Conservation (phyloP, 257 asterid genomes). For the Paraleonurus japonicus region DNA sequence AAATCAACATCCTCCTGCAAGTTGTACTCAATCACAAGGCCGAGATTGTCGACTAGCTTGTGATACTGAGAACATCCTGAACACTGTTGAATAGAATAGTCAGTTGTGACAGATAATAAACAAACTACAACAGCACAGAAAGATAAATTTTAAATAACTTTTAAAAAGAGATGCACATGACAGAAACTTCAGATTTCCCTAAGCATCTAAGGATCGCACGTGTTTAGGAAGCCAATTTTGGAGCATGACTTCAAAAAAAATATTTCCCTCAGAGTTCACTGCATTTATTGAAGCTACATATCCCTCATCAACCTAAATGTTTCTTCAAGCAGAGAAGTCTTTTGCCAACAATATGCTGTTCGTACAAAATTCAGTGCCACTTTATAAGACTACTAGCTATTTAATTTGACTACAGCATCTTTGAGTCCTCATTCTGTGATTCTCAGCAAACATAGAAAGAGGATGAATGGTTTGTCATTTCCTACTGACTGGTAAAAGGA, state of each 20-base stretch:
- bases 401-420: not conserved
- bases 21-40: constrained; percentile 77
- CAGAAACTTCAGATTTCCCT: constrained; percentile 1
- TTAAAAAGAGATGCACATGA: not conserved
- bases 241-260: not conserved
- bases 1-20: constrained; percentile 54
- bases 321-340: constrained; percentile 6
- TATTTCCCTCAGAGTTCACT: not conserved
- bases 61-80: constrained; percentile 87
- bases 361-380: not conserved
- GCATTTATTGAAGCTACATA: not conserved
- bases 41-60: constrained; percentile 93
- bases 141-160: not conserved
- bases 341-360: not conserved
- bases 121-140: not conserved
- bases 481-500: not conserved
- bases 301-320: constrained; percentile 1
- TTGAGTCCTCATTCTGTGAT: not conserved
- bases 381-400: not conserved
- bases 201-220: not conserved
- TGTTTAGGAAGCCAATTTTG: not conserved
- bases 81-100: constrained; percentile 55
- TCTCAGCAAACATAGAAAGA: not conserved
- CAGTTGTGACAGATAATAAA: not conserved
- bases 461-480: not conserved